Evolutionary conservation across 257 asterid genomes (phyloP), one percentile per base, ranked within the genome.

Genomic region (Capsicum baccatum): DNA sequence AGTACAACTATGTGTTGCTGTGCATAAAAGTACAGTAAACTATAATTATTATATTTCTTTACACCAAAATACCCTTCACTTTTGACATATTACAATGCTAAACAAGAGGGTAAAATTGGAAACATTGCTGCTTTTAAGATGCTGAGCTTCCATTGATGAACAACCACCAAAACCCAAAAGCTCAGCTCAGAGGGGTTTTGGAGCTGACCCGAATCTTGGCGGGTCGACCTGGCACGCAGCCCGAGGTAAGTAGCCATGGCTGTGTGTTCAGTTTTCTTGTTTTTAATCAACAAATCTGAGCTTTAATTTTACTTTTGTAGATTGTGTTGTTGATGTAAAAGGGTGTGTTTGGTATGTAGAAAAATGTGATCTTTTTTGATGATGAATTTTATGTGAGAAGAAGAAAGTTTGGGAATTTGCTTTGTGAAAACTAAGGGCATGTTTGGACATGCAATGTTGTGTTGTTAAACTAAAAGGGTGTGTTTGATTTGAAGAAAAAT

Each of bases 251-350:
- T 71, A 83, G 19, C 67, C 79, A 71, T 26, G 83, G 83, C 85
- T 68, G 84, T 82, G 87, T 87, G 84, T 80, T 80, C 15, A 54
- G 21, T 11, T 48, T 37, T 39, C 17, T 19, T 44, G 57, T 71
- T 9, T 21, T 9, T 21, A 9, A 17, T 26, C 52, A 16, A 81
- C 78, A 60, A 78, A 81, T 81, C 79, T 70, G 79, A 76, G 44
- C 55, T 39, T 62, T 35, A 81, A 44, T 39, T 48, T 60, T 50
- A 7, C 62, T 66, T 11, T 19, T 33, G 17, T 26, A 63, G 70
- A 63, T 63, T 19, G 17, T 63, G 13, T 26, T 63, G 70, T 63
- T 26, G 9, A 21, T 11, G 42, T 63, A 63, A 11, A 60, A n/a
- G 0, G 83, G 44, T 6, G 8, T 44, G 42, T 58, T 80, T 60